Percentiles rank a stretch among this genome's conserved stretches.
Conservation (phyloP, 495 filamentous ascomycete species). For the Penicillium antarcticum region DNA sequence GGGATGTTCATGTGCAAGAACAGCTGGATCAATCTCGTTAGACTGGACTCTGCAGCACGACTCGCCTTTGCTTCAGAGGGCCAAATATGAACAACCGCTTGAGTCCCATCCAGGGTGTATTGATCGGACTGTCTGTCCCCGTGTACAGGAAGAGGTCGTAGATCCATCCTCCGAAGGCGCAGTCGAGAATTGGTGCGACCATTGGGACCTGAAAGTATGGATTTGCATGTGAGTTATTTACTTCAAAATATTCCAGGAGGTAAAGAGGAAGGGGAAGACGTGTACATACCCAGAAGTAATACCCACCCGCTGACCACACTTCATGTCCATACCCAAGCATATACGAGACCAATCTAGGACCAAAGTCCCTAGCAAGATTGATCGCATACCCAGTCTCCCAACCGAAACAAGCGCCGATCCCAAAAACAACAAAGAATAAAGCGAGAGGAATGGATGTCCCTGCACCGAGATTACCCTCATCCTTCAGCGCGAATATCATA, state of each 20-base stretch:
- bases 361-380: constrained; percentile 65
- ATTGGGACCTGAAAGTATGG: constrained; percentile 41
- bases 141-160: constrained; percentile 63
- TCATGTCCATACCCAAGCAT: constrained; percentile 60
- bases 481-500: constrained; percentile 63
- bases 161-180: constrained; percentile 56
- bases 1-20: neutral
- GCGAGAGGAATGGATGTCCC: constrained; percentile 50
- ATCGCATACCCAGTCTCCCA: constrained; percentile 70
- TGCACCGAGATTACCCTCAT: constrained; percentile 51
- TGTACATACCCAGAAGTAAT: constrained; percentile 60
- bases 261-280: neutral
- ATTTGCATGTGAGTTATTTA: neutral
- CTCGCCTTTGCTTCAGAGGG: constrained; percentile 15
- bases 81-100: constrained; percentile 36
- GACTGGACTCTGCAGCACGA: constrained; percentile 19
- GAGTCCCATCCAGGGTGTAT: constrained; percentile 55
- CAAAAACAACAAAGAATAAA: constrained; percentile 64
- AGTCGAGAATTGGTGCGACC: constrained; percentile 56
- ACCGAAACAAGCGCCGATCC: constrained; percentile 64
- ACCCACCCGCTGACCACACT: constrained; percentile 59
- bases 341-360: constrained; percentile 59
- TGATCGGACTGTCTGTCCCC: constrained; percentile 52
- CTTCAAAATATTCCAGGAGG: neutral
- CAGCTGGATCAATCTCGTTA: constrained; percentile 6